Conservation (phyloP, 345 rosid species). For the Gossypium australe region DNA sequence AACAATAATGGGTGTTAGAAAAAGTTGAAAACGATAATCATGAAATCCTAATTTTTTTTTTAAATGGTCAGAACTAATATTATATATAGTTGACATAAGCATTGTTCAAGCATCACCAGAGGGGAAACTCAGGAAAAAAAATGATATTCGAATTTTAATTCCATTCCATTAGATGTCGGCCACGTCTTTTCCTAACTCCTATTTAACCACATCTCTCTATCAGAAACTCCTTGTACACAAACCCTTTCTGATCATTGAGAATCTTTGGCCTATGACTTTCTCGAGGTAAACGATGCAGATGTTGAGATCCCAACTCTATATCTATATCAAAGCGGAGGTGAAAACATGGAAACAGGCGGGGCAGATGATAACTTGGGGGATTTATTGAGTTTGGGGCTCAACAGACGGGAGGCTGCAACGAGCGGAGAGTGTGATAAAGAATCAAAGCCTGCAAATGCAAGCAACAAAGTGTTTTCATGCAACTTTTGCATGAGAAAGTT, state of each 20-base stretch:
- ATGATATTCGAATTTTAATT: too few species aligned
- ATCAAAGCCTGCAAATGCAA: neutral
- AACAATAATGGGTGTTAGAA: neutral
- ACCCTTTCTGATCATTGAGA: neutral
- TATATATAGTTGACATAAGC: neutral
- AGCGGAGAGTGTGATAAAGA: conserved; percentile 9
- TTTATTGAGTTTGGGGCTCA: conserved; percentile 35
- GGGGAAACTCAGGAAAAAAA: too few species aligned
- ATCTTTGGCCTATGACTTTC: conserved; percentile 24
- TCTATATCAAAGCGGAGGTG: neutral
- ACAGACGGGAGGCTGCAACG: conserved; percentile 1
- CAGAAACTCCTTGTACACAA: neutral
- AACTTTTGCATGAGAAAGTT: conserved; percentile 46
- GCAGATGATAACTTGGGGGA: conserved; percentile 21
- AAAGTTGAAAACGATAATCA: conserved; percentile 18
- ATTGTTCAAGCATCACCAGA: neutral
- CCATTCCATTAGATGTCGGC: too few species aligned
- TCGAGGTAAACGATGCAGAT: conserved; percentile 15
- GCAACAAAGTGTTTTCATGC: conserved; percentile 37
- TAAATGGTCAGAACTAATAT: too few species aligned
- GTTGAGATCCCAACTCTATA: neutral
- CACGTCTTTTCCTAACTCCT: neutral
- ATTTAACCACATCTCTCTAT: conserved; percentile 12
- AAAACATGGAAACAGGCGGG: neutral
- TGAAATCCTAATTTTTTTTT: too few species aligned